Evolutionary conservation across 495 filamentous ascomycete species (phyloP).

Genomic region (Sporormia fimetaria): DNA sequence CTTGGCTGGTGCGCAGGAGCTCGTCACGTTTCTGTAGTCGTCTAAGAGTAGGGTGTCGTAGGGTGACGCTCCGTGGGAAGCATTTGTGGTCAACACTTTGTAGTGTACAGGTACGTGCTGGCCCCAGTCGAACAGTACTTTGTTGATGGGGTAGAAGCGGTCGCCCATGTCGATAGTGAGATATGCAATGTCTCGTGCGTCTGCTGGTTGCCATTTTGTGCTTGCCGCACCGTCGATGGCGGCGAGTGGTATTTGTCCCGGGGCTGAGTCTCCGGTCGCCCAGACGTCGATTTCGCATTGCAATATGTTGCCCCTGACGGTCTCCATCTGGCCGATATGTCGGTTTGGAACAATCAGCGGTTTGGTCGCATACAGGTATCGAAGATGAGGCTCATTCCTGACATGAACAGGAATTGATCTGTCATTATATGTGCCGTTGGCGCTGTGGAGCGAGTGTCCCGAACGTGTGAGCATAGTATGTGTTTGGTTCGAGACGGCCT

Average conservation of each 20-base stretch:
- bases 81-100: conserved; percentile 46
- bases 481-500: conserved; percentile 50
- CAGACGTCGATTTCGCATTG: conserved; percentile 49
- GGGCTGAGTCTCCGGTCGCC: conserved; percentile 40
- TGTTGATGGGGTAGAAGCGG: conserved; percentile 35
- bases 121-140: conserved; percentile 58
- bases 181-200: conserved; percentile 37
- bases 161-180: conserved; percentile 39
- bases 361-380: conserved; percentile 41
- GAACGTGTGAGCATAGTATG: conserved; percentile 50
- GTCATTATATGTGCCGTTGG: conserved; percentile 38
- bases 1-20: too few species aligned
- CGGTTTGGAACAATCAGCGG: conserved; percentile 51
- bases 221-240: conserved; percentile 59
- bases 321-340: conserved; percentile 32
- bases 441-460: conserved; percentile 23
- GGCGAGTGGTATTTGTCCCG: conserved; percentile 62
- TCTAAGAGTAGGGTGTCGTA: too few species aligned
- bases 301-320: conserved; percentile 48
- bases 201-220: conserved; percentile 60
- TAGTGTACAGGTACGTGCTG: conserved; percentile 47
- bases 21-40: too few species aligned
- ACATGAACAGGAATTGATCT: conserved; percentile 42
- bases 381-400: conserved; percentile 23
- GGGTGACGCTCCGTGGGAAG: too few species aligned